Evolutionary conservation across 176 grass and related monocot genomes (phyloP).

Genomic region (Musa acuminata): DNA sequence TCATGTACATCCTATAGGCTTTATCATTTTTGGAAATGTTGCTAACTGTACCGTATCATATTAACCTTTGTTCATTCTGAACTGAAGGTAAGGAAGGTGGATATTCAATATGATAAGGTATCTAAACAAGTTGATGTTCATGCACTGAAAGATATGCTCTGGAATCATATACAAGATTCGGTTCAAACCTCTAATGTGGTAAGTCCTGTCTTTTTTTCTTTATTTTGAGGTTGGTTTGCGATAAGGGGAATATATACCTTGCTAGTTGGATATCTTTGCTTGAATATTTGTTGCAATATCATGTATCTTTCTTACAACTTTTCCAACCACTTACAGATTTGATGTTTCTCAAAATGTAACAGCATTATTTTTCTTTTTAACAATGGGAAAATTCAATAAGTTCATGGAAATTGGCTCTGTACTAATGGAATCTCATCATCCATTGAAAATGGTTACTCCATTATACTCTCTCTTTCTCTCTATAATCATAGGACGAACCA

Average conservation of each 20-base stretch:
- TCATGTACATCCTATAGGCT: too few relatives aligned
- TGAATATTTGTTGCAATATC: neutral
- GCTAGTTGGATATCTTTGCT: neutral
- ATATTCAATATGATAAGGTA: constrained; percentile 90
- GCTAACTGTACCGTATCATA: neutral
- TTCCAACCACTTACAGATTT: too few relatives aligned
- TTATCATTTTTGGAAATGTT: neutral
- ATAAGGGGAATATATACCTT: neutral
- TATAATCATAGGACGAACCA: neutral
- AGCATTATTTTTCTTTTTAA: too few relatives aligned
- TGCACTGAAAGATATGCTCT: constrained; percentile 81
- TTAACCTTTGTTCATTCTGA: constrained; percentile 25
- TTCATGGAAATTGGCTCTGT: too few relatives aligned
- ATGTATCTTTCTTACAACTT: too few relatives aligned
- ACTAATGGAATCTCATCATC: too few relatives aligned
- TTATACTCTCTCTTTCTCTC: neutral
- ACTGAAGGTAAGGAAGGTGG: constrained; percentile 75
- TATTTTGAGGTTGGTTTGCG: neutral
- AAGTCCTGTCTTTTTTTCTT: constrained; percentile 15
- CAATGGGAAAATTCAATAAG: too few relatives aligned
- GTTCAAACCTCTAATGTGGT: constrained; percentile 39
- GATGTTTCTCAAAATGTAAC: too few relatives aligned
- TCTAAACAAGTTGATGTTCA: constrained; percentile 99
- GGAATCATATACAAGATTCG: constrained; percentile 74
- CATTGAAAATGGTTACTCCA: too few relatives aligned